phyloP scores from a whole-genome alignment of 2,329 filamentous ascomycete species.

The Fusarium algeriense region DNA sequence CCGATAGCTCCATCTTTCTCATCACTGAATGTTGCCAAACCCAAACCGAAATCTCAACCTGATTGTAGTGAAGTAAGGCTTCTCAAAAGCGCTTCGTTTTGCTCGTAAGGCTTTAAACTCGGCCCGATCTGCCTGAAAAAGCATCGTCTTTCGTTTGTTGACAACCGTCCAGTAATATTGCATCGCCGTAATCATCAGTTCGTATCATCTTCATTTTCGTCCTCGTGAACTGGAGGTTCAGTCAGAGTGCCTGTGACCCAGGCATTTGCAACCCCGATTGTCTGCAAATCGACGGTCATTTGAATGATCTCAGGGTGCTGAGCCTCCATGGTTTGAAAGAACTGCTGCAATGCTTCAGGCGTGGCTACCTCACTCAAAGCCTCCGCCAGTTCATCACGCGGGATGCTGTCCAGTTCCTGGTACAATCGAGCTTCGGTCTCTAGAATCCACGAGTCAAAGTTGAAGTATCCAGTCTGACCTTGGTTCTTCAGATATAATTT shows the following conservation, averaged over 20 bases:
- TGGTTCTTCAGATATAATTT: not conserved
- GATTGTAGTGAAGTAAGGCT: not conserved
- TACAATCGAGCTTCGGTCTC: not conserved
- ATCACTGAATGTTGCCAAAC: not conserved
- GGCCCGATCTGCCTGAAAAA: too few species aligned
- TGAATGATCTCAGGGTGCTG: not conserved
- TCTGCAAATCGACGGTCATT: not conserved
- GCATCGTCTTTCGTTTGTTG: too few species aligned
- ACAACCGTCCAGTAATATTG: not conserved
- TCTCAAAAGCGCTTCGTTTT: too few species aligned
- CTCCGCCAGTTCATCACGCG: not conserved
- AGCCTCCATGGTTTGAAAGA: not conserved
- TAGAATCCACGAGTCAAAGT: not conserved
- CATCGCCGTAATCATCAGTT: not conserved
- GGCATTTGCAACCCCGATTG: not conserved
- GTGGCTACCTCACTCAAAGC: not conserved
- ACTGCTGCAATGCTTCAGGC: not conserved
- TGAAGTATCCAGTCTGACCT: conserved; percentile 11
- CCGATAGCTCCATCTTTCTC: not conserved
- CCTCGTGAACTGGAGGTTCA: too few species aligned
- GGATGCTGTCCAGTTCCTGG: not conserved
- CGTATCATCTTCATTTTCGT: not conserved
- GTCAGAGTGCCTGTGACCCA: not conserved
- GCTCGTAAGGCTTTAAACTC: too few species aligned
- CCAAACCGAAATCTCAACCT: not conserved